These are phyloP conservation scores for Sporothrix dimorphospora DNA, from an alignment of 2,329 filamentous ascomycete genomes.

Conservation along the genomic window DNA sequence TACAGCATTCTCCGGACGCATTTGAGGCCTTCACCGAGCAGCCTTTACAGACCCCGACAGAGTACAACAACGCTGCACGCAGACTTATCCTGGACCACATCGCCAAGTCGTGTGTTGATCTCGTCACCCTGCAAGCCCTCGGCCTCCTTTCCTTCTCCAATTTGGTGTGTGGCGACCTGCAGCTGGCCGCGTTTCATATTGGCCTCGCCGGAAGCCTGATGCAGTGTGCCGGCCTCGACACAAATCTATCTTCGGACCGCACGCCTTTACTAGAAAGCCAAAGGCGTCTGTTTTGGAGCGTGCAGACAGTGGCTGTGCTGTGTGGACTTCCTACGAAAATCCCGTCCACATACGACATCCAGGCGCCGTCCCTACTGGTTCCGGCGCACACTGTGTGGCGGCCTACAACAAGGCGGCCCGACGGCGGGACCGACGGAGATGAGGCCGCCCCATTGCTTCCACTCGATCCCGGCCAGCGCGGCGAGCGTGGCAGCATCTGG, in stretches of 20 bases:
- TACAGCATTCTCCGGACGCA: background rate
- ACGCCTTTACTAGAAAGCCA: slow-evolving; percentile 17
- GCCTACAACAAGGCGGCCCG: too few species aligned
- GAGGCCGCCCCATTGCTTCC: background rate
- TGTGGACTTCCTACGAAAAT: slow-evolving; percentile 17
- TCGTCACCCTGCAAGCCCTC: background rate
- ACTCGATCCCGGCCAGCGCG: background rate
- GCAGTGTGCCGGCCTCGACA: slow-evolving; percentile 18
- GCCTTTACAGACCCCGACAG: background rate
- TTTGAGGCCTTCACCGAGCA: background rate
- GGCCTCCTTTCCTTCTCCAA: slow-evolving; percentile 20
- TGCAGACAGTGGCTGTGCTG: slow-evolving; percentile 8
- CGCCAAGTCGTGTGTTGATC: background rate
- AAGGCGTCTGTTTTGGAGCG: slow-evolving; percentile 17
- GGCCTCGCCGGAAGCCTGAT: background rate
- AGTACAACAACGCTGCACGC: slow-evolving; percentile 9
- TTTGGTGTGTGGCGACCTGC: slow-evolving; percentile 13
- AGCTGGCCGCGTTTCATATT: slow-evolving; percentile 16
- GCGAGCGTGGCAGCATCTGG: slow-evolving; percentile 11
- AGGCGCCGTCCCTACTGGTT: background rate
- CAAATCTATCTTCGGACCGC: background rate
- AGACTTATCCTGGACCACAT: background rate
- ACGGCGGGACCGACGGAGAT: background rate
- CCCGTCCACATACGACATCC: slow-evolving; percentile 20
- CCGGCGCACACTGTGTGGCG: background rate